Evolutionary conservation across 2,329 filamentous ascomycete genomes (phyloP).

Genomic region (Drechslerella stenobrocha): DNA sequence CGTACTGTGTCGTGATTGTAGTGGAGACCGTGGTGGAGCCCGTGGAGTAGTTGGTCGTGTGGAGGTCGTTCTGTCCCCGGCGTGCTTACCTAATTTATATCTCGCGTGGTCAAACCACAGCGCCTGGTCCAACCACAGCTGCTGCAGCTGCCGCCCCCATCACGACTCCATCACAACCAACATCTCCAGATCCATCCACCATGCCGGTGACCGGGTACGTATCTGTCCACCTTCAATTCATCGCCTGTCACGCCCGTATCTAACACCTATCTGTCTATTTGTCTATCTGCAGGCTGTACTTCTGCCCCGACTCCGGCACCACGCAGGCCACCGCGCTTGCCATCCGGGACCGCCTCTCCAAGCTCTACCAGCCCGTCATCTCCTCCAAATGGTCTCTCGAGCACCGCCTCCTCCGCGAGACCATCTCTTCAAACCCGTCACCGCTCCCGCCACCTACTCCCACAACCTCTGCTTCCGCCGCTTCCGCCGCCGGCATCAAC

Average conservation of each 20-base stretch:
- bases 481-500: not conserved
- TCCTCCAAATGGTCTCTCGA: conserved; percentile 50
- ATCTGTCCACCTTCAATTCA: not conserved
- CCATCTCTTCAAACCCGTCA: too few relatives aligned
- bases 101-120: not conserved
- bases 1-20: too few relatives aligned
- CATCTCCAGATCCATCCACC: not conserved
- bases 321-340: conserved; percentile 39
- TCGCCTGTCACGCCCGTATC: not conserved
- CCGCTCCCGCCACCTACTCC: conserved; percentile 17
- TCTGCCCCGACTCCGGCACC: conserved; percentile 50
- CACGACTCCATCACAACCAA: not conserved
- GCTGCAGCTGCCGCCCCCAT: not conserved
- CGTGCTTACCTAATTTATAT: too few relatives aligned
- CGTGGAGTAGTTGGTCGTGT: too few relatives aligned
- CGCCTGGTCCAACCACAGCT: too few relatives aligned
- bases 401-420: conserved; percentile 52
- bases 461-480: not conserved
- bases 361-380: conserved; percentile 50
- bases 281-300: conserved; percentile 50
- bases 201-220: conserved; percentile 52
- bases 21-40: not conserved
- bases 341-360: conserved; percentile 51
- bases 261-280: not conserved
- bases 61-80: too few relatives aligned